A percentile compares a stretch with the other conserved stretches of the same genome.
Conservation (phyloP, 2,329 filamentous ascomycete genomes). For the Rhynchosporium graminicola region DNA sequence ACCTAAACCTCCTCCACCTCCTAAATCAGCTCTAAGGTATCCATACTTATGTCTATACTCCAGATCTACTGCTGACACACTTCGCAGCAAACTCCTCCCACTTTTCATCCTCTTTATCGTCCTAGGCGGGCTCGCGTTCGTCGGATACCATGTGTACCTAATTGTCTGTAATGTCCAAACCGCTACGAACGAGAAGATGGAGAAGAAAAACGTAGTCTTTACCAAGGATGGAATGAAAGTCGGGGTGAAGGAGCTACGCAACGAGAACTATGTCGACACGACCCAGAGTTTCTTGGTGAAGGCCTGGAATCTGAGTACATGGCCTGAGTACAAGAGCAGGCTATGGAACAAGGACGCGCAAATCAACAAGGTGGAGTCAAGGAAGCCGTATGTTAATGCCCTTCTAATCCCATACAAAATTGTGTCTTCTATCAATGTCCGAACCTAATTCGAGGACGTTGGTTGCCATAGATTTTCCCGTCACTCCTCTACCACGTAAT, state of each 20-base stretch:
- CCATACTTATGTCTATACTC: not conserved
- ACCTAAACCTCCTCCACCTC: constrained; percentile 37
- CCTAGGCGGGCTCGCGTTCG: constrained; percentile 58
- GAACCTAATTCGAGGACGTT: not conserved
- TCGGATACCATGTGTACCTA: constrained; percentile 73
- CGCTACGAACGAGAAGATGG: constrained; percentile 68
- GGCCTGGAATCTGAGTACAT: constrained; percentile 59
- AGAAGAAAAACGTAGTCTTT: constrained; percentile 73
- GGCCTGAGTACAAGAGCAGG: constrained; percentile 41
- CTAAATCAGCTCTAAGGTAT: constrained; percentile 41
- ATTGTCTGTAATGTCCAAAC: constrained; percentile 66
- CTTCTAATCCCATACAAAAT: not conserved
- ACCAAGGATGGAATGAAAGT: constrained; percentile 74
- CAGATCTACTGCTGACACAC: constrained; percentile 13
- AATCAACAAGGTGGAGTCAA: constrained; percentile 23
- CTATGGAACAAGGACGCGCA: constrained; percentile 43
- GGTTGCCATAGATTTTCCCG: constrained; percentile 14
- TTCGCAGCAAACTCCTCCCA: constrained; percentile 58
- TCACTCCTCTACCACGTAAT: constrained; percentile 12
- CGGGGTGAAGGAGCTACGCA: constrained; percentile 66
- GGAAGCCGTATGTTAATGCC: constrained; percentile 36
- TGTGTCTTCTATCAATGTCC: not conserved
- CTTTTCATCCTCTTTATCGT: constrained; percentile 64
- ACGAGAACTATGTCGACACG: constrained; percentile 71
- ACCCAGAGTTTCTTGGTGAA: constrained; percentile 71